Base-by-base conservation (phyloP, 768 basidiomycete genomes). In the Pleurotus cornucopiae region DNA sequence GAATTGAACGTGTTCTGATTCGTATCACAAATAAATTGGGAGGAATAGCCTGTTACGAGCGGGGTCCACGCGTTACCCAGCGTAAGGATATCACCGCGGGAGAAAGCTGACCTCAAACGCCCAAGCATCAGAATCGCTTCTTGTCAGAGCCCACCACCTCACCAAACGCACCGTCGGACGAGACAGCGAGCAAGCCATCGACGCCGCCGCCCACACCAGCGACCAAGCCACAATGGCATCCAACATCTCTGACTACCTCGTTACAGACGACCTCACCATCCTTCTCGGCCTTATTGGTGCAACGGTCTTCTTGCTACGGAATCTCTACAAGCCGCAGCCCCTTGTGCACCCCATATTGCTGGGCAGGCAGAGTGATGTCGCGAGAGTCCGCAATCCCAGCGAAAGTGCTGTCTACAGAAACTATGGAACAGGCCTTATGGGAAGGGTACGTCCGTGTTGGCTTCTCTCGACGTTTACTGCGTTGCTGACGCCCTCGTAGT, bases 271-370 rank as follows among this genome's bases (percentile, higher is more conserved):
- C 72, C 70, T 89, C 54, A 90, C 90, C 34, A 82, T 91, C 57
- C 79, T 91, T 34, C 79, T 91, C 7, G 85, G 84, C 49, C 80
- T 92, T 59, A 85, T 88, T 37, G 83, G 84, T 3, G 87, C 85
- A 2, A 88, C 88, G 6, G 79, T 90, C 39, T 91, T 90, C 66
- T 76, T 91, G 30, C 74, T 91, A 44, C 85, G 85, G 64, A 91
- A 84, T 66, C 73, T 90, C 58, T 89, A 91, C 72, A 89, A 81
- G 62, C 89, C 88, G 3, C 88, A 89, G 62, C 86, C 88, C 2
- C 81, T 95, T 43, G 93, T 95, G 0, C 94, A 97, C 64, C 94
- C 94, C n/a, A 89, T 98, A 61, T 78, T 96, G 6, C 80, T 98
- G 1, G 94, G 94, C 5, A 76, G 93, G 49, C 94, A 98, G 77